Evolutionary conservation across 306 rosid genomes (phyloP), one percentile per base, ranked within the genome.

Genomic region (Oxytropis ochrocephala): DNA sequence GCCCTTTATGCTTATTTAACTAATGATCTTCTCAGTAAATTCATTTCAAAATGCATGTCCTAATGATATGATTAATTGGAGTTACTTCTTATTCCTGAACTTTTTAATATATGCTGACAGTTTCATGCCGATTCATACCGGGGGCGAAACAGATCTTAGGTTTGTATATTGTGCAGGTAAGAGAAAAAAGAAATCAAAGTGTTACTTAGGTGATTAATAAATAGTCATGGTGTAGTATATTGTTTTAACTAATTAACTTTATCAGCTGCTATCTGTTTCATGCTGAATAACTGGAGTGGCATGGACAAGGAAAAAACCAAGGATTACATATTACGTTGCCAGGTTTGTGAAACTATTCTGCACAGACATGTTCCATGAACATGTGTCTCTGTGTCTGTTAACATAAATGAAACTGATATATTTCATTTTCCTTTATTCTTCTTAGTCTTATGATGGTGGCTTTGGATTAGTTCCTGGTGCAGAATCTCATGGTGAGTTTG

Each of bases 361-460:
- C 64, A 33, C 11, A 43, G 39, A 11, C 47, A 14, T 60, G 54
- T 70, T 42, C 24, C 44, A 13, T 49, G 67, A 55, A 35, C 27
- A 29, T 62, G 16, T 19, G 65, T 29, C n/a, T 19, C 61, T 29
- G 9, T 55, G 11, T 46, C 32, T 63, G 17, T 38, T 55, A 29
- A 11, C 30, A 12, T 29, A 52, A 51, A 64, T 59, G 54, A 27
- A 62, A 50, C 44, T 72, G 75, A 72, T 17, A 14, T 38, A 14
- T 61, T 53, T 70, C 12, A 36, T 83, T 83, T 58, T 19, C 18
- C 14, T 13, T 59, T 67, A 18, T 29, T 17, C 24, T 73, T 69
- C 69, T 76, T 81, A 94, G 99, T 91, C 96, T 70, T 94, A 91
- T 54, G 97, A 94, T 61, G 99, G 99, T 67, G 99, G 99, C 75